Evolutionary conservation across 805 yeast genomes (phyloP).

Genomic region (Cyberlindnera japonica): DNA sequence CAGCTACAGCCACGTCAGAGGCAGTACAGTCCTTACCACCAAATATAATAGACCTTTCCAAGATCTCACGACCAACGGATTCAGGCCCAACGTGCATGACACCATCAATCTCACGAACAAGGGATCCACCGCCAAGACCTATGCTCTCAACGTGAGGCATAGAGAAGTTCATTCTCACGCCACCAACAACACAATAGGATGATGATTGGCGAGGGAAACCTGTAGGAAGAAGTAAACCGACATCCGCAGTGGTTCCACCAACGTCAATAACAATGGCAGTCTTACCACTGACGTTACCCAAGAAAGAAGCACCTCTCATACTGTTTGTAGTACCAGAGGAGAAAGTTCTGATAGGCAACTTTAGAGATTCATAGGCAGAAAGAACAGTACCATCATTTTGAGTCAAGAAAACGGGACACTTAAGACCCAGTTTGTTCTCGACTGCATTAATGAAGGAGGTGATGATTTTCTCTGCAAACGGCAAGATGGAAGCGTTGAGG

Average conservation of each 20-base stretch:
- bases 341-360: conserved; percentile 43
- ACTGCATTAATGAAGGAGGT: conserved; percentile 37
- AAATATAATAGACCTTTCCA: conserved; percentile 34
- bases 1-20: conserved; percentile 34
- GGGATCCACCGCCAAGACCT: conserved; percentile 50
- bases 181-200: conserved; percentile 41
- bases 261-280: conserved; percentile 41
- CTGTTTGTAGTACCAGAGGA: conserved; percentile 49
- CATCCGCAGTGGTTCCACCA: conserved; percentile 51
- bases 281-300: conserved; percentile 31
- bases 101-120: conserved; percentile 32
- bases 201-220: conserved; percentile 48
- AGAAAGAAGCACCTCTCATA: conserved; percentile 44
- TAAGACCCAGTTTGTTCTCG: conserved; percentile 30
- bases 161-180: conserved; percentile 46
- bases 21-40: conserved; percentile 42
- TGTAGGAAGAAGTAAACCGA: conserved; percentile 41
- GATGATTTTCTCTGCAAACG: conserved; percentile 41
- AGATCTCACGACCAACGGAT: conserved; percentile 39
- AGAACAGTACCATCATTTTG: conserved; percentile 49
- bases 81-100: conserved; percentile 42
- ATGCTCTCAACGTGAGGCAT: conserved; percentile 49
- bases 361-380: conserved; percentile 36
- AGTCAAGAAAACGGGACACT: conserved; percentile 38
- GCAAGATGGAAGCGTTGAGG: conserved; percentile 41